Evolutionary conservation across 2,329 filamentous ascomycete genomes (phyloP), one percentile per base, ranked within the genome.

Genomic region (Pezicula carpinea): DNA sequence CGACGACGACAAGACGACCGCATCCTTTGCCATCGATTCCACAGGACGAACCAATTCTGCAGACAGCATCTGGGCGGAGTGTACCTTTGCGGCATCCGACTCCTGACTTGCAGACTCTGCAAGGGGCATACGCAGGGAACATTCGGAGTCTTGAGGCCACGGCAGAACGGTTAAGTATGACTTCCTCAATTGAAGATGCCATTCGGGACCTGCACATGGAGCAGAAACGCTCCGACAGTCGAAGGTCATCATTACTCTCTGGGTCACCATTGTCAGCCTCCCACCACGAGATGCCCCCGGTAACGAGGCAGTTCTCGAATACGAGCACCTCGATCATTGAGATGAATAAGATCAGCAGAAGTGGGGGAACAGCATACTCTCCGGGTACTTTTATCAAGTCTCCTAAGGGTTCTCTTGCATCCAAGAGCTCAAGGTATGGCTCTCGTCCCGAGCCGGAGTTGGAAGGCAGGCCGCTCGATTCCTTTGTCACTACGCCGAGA

Each of bases 81-180:
- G 35, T 56, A 33, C 45, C 52, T 10, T 43, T 82, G 39, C 70
- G 71, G 53, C 81, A 85, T 60, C 82, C 81, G 23, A 74, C 74
- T 2, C 81, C 83, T 44, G 82, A 86, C 60, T 68, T 79, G 41
- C 79, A 79, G 61, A 73, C 74, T 43, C 73, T 82, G 47, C 78
- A 82, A 48, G 80, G 77, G 21, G 79, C 79, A 26, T 82, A 80
- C 61, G 68, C 76, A 15, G 76, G 75, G 62, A 89, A 85, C 68
- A 82, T 91, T 52, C 81, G 83, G 54, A 79, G 83, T 42, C 78
- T 91, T 52, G 87, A 92, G 66, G 82, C 85, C 54, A 84, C 82
- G 10, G 87, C 87, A 41, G 86, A 90, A 66, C 77, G 82, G 54
- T 73, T 91, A 64, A 87, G 84, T 56, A 83, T 82, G 47, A 75